phyloP scores from a whole-genome alignment of 768 basidiomycete species.

The Pulveroboletus sp. region DNA sequence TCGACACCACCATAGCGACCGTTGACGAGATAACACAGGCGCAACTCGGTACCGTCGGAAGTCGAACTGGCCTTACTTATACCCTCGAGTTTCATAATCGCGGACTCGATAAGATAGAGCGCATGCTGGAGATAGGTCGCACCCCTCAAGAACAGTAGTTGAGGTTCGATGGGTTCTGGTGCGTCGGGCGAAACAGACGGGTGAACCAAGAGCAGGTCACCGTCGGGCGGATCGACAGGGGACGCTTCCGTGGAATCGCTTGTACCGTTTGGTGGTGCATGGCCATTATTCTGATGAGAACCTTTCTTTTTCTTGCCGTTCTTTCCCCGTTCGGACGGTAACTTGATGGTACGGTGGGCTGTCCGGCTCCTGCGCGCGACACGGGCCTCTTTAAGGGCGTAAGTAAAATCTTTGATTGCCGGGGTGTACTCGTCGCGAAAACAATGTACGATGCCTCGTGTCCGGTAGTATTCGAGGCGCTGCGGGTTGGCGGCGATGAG shows the following conservation, averaged over 20 bases:
- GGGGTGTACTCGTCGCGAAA: constrained; percentile 78
- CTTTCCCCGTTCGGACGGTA: constrained; percentile 37
- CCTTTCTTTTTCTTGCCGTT: constrained; percentile 55
- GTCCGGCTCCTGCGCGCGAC: constrained; percentile 60
- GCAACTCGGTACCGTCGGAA: constrained; percentile 68
- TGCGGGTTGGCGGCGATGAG: constrained; percentile 72
- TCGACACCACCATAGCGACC: constrained; percentile 83
- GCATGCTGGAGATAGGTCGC: constrained; percentile 81
- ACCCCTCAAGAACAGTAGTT: constrained; percentile 78
- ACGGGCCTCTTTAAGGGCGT: constrained; percentile 74
- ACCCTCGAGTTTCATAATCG: constrained; percentile 66
- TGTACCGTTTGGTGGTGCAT: constrained; percentile 66
- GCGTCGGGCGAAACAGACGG: constrained; percentile 72
- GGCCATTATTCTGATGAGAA: constrained; percentile 48
- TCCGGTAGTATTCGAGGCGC: constrained; percentile 78
- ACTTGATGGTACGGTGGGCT: constrained; percentile 44
- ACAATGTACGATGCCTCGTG: constrained; percentile 85
- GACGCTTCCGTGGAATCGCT: constrained; percentile 41
- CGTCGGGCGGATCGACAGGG: constrained; percentile 43
- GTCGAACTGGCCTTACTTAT: constrained; percentile 49
- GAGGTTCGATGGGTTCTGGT: constrained; percentile 84
- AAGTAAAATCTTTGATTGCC: constrained; percentile 77
- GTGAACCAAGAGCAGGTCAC: constrained; percentile 53
- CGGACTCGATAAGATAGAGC: constrained; percentile 65
- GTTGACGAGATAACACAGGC: constrained; percentile 70